Percentiles rank a stretch among this genome's conserved stretches.
phyloP scores from a whole-genome alignment of 495 filamentous ascomycete species.

The Halenospora varia region DNA sequence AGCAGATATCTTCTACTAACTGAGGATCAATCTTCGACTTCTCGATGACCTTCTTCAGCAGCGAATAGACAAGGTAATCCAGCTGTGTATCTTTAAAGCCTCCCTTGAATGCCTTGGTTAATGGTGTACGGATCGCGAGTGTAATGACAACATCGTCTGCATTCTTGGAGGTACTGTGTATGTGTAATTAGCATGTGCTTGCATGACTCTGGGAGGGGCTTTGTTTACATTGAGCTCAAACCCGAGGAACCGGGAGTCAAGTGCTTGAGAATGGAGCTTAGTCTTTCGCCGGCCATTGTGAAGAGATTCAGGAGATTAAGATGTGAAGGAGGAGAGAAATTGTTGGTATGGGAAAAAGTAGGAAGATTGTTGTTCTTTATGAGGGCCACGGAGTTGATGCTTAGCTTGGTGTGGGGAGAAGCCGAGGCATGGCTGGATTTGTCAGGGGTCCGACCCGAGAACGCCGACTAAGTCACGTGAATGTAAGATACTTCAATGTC shows the following conservation, averaged over 20 bases:
- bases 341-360: background rate
- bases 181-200: slow-evolving; percentile 16
- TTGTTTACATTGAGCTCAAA: slow-evolving; percentile 70
- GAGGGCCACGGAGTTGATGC: background rate
- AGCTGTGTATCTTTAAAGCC: slow-evolving; percentile 94
- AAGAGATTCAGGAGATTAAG: slow-evolving; percentile 2
- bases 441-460: background rate
- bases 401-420: background rate
- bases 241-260: slow-evolving; percentile 66
- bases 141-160: slow-evolving; percentile 96
- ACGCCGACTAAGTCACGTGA: background rate
- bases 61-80: slow-evolving; percentile 75
- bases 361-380: background rate
- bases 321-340: background rate
- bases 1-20: slow-evolving; percentile 85
- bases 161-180: slow-evolving; percentile 78
- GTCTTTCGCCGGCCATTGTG: slow-evolving; percentile 80
- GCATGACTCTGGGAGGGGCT: background rate
- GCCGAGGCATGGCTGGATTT: background rate
- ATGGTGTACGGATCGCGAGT: slow-evolving; percentile 70
- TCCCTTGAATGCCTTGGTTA: slow-evolving; percentile 75
- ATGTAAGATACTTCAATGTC: too few species aligned
- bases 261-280: slow-evolving; percentile 84
- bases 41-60: slow-evolving; percentile 70
- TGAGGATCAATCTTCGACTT: slow-evolving; percentile 76